Conservation (phyloP, 345 rosid species). For the Salix dunnii region DNA sequence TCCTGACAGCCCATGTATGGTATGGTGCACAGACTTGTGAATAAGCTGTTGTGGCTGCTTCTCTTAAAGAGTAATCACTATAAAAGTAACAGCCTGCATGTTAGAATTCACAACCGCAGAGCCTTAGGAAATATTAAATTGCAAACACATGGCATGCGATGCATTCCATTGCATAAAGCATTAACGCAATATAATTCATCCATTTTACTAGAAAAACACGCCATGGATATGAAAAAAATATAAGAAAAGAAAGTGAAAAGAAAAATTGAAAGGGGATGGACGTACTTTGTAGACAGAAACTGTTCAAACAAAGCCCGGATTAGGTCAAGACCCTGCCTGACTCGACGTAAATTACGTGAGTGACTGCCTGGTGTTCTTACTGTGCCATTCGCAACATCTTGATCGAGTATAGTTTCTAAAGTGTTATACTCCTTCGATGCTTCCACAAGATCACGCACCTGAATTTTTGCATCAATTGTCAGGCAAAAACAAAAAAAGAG, state of each 20-base stretch:
- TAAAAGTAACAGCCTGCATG: neutral
- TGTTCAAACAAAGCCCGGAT: conserved; percentile 75
- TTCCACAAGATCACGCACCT: conserved; percentile 62
- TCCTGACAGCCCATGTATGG: conserved; percentile 80
- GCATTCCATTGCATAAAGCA: neutral
- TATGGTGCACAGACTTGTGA: conserved; percentile 83
- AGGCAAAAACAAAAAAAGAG: neutral
- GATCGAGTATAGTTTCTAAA: conserved; percentile 55
- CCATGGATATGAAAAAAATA: neutral
- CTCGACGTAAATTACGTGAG: conserved; percentile 76
- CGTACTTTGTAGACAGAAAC: conserved; percentile 54
- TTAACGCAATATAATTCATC: too few species aligned
- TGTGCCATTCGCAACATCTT: conserved; percentile 59
- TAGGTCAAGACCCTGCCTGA: conserved; percentile 88
- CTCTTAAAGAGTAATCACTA: conserved; percentile 65
- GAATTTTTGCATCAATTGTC: neutral
- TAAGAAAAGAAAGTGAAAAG: neutral
- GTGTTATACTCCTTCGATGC: conserved; percentile 56
- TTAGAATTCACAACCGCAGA: neutral
- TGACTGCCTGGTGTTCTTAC: conserved; percentile 78
- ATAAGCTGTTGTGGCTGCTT: conserved; percentile 83
- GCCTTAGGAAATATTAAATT: neutral
- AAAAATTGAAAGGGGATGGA: neutral
- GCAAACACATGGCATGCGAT: neutral
- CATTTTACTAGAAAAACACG: neutral